Base-by-base conservation (phyloP, 2,329 filamentous ascomycete species). In the Alternaria novae-zelandiae region DNA sequence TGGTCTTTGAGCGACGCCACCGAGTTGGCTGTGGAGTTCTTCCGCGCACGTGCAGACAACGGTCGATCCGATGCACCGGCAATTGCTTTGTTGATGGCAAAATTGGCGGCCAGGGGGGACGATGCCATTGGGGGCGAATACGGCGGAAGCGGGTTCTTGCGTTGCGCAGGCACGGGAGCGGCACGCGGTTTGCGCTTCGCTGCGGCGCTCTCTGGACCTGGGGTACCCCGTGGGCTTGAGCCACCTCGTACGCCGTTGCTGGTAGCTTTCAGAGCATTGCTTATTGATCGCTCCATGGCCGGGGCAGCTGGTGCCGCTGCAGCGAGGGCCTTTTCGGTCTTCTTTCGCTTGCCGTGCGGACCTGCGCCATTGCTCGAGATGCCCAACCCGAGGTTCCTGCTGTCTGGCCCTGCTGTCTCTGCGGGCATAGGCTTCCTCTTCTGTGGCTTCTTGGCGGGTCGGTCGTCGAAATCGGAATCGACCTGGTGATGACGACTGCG, bases 381-480 rank as follows among this genome's bases (percentile, higher is more conserved):
- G 44, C 90, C 91, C 36, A 93, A 81, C 3, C 91, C 91, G 36
- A 90, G 81, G 54, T 83, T 76, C 21, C 81, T 79, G 25, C 70
- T 69, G 41, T 81, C 79, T 17, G 71, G 59, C 47, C 78, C 82
- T 21, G 78, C 76, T 36, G 81, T 72, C 3, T 83, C 79, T 44
- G 90, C 86, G 36, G 85, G 85, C 6, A 85, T 83, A 9, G 71
- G 70, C 74, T 91, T 93, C 57, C 90, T 86, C 64, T 83, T 85
- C 28, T 86, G 85, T 65, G 78, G 76, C 78, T 91, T 93, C 83
- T 93, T 96, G 53, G 80, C 75, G 0, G 73, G 79, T 41, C 82
- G 78, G 54, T 96, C 93, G 69, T 97, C 93, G 67, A 90, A 89
- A 72, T 97, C 93, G 0, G 91, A 92, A 66, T 96, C 93, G 32